Percentiles rank a stretch among this genome's conserved stretches.
phyloP scores from a whole-genome alignment of 2,329 filamentous ascomycete species.

The Fusarium lateritium region DNA sequence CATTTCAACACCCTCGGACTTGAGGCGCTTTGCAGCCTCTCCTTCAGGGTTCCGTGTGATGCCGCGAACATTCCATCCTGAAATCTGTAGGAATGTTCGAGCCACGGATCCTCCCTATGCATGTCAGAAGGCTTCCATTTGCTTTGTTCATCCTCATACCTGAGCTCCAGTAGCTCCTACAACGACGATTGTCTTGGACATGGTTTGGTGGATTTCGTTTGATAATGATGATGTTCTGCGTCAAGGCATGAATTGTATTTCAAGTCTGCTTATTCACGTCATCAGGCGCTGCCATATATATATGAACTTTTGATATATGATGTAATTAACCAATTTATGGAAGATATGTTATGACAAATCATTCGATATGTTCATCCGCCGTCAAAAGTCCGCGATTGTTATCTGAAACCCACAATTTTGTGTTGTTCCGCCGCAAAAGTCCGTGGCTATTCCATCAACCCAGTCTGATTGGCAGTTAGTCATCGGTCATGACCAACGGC shows the following conservation, averaged over 20 bases:
- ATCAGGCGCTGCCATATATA: background rate
- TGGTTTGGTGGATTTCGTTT: background rate
- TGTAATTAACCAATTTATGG: too few species aligned
- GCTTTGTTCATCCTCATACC: background rate
- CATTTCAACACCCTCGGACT: slow-evolving; percentile 27
- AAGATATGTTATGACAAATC: too few species aligned
- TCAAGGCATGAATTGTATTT: too few species aligned
- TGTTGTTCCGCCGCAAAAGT: too few species aligned
- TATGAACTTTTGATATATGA: too few species aligned
- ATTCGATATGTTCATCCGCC: background rate
- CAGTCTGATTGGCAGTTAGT: too few species aligned
- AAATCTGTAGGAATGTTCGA: slow-evolving; percentile 18
- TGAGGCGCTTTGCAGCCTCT: slow-evolving; percentile 1
- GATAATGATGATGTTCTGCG: background rate
- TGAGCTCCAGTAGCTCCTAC: background rate
- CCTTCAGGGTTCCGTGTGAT: slow-evolving; percentile 27
- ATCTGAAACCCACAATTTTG: too few species aligned
- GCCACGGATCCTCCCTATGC: slow-evolving; percentile 33
- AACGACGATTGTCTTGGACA: slow-evolving; percentile 6
- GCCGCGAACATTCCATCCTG: slow-evolving; percentile 30
- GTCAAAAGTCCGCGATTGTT: too few species aligned
- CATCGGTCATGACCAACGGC: background rate
- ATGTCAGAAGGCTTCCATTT: background rate
- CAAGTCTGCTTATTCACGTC: background rate
- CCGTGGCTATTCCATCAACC: too few species aligned